Percentiles rank a stretch among this genome's conserved stretches.
Conservation (phyloP, 768 basidiomycete genomes). For the Pleurotus ostreatus region DNA sequence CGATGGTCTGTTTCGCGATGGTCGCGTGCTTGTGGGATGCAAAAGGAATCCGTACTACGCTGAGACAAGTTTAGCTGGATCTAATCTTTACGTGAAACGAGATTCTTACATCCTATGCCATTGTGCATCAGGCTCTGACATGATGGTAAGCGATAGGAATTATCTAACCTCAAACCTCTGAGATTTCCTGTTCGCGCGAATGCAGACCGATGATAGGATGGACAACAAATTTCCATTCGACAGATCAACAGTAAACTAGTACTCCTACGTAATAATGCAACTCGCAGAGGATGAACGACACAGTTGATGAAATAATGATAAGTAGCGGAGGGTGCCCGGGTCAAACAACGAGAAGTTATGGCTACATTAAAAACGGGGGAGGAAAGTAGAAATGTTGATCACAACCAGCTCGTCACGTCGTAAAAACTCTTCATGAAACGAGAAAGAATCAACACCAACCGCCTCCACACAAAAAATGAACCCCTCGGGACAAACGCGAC, state of each 20-base stretch:
- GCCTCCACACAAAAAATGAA: background rate
- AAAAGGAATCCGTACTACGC: slow-evolving; percentile 78
- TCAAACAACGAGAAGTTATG: slow-evolving; percentile 2
- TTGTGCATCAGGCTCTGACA: slow-evolving; percentile 5
- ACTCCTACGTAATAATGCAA: slow-evolving; percentile 10
- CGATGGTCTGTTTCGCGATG: slow-evolving; percentile 80
- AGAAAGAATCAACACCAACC: slow-evolving; percentile 6
- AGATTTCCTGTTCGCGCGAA: too few relatives aligned
- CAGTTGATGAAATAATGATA: slow-evolving; percentile 6
- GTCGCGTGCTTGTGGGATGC: slow-evolving; percentile 66
- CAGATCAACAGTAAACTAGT: slow-evolving; percentile 4
- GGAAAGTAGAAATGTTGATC: slow-evolving; percentile 5
- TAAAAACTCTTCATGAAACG: slow-evolving; percentile 3
- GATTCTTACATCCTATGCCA: slow-evolving; percentile 14
- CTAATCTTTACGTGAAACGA: background rate
- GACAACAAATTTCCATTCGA: slow-evolving; percentile 4
- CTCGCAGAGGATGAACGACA: slow-evolving; percentile 7
- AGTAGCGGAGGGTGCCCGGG: background rate
- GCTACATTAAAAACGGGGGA: slow-evolving; percentile 1
- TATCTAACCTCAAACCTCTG: background rate
- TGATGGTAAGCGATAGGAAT: slow-evolving; percentile 1
- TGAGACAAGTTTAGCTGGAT: slow-evolving; percentile 10
- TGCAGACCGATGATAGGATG: background rate
- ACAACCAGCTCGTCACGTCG: slow-evolving; percentile 7
- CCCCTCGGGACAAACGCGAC: background rate